Base-by-base conservation (phyloP, 768 basidiomycete genomes). In the Naematelia aurantialba region DNA sequence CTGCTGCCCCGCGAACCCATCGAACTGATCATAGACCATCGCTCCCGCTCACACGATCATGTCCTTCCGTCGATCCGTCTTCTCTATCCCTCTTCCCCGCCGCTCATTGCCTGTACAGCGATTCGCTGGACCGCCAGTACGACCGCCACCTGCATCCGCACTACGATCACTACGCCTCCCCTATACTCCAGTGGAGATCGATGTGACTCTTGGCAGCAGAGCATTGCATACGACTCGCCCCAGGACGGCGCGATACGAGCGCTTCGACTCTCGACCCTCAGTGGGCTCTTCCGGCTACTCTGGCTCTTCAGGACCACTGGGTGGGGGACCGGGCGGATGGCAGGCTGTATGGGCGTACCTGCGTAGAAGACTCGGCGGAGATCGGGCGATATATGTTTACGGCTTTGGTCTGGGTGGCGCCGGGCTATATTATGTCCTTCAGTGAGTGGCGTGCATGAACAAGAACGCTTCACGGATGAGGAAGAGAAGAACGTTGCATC, bases 351-450 rank as follows among this genome's bases (percentile, higher is more conserved):
- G 65, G 34, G 51, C 46, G 8, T 67, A 62, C 27, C 49, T 73
- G 52, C 60, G 57, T 52, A 34, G 70, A 46, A 48, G 70, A 45
- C 55, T 69, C 34, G 75, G 75, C 1, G 71, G 73, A 3, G 75
- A 76, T 62, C 58, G 75, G 30, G 72, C 69, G 2, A 54, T 76
- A 0, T 66, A 57, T 53, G 56, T 74, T 13, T 74, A 70, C 53
- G 72, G 70, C 13, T 59, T 71, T 12, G 71, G 64, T 12, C 46
- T 72, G 8, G 67, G 65, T 14, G 75, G 75, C 17, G 63, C 56
- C 0, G 69, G 62, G 1, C 21, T 70, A 8, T 76, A 76, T 54
- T 76, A 76, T 65, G 65, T 76, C 4, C 51, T 59, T 8, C 75
- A 76, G 74, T 76, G 26, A 58, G 74, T 52, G 3, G 24, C 2